A percentile compares a stretch with the other conserved stretches of the same genome.
These are phyloP conservation scores for Noccaea bulbosa DNA, from an alignment of 345 rosid species.

Conservation along the genomic window DNA sequence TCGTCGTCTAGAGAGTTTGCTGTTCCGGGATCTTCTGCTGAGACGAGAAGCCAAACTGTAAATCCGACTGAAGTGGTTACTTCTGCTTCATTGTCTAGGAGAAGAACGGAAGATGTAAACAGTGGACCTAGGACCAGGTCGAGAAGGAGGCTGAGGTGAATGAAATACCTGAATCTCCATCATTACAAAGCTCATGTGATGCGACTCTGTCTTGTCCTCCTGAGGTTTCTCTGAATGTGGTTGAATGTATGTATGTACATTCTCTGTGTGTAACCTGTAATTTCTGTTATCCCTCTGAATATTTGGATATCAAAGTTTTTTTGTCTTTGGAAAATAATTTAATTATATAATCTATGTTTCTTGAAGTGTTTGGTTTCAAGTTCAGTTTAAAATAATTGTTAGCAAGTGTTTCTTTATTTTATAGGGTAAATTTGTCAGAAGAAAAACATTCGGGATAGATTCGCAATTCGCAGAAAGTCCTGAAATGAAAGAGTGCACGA, in stretches of 20 bases:
- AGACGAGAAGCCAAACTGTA: constrained; percentile 39
- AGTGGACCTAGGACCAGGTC: constrained; percentile 52
- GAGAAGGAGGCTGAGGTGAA: constrained; percentile 57
- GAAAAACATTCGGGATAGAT: neutral
- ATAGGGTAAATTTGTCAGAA: neutral
- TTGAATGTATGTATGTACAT: constrained; percentile 30
- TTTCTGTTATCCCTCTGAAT: constrained; percentile 27
- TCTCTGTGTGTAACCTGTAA: constrained; percentile 21
- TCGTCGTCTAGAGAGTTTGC: constrained; percentile 32
- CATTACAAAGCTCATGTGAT: constrained; percentile 15
- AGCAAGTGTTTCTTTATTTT: neutral
- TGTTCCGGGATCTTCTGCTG: constrained; percentile 24
- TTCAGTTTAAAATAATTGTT: neutral
- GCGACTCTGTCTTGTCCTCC: neutral
- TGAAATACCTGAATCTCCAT: neutral
- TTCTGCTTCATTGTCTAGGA: constrained; percentile 55
- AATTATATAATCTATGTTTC: constrained; percentile 4
- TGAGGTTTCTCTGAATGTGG: constrained; percentile 11
- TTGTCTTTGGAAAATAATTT: neutral
- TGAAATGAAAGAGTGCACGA: too few species aligned
- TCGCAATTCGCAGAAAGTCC: constrained; percentile 3
- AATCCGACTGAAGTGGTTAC: constrained; percentile 46
- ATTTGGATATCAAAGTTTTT: constrained; percentile 18
- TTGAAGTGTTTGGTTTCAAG: neutral
- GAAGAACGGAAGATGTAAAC: constrained; percentile 49